Conservation (phyloP, 208 protist genomes). For the Naegleria lovaniensis region DNA sequence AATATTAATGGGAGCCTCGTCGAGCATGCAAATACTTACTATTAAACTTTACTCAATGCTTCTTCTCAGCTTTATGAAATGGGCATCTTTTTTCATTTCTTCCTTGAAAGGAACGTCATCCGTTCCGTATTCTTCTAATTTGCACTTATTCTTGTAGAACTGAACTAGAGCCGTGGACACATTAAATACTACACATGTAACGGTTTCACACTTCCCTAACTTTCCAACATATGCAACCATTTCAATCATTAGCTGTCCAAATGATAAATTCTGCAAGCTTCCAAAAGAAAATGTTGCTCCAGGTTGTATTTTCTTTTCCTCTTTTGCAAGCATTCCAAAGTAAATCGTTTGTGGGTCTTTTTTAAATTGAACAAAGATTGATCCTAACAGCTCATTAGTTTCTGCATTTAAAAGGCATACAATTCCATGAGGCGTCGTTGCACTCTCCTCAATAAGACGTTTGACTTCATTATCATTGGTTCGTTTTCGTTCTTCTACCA, state of each 20-base stretch:
- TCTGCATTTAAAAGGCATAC: neutral
- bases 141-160: neutral
- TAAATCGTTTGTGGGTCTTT: neutral
- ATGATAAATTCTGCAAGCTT: neutral
- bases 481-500: neutral
- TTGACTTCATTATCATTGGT: neutral
- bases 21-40: too few species aligned
- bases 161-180: neutral
- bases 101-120: neutral
- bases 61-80: neutral
- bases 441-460: neutral
- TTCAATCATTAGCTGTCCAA: neutral
- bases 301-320: neutral
- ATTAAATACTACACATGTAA: neutral
- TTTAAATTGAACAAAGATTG: neutral
- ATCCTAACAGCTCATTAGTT: neutral
- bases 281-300: neutral
- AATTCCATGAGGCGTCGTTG: neutral
- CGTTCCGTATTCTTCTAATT: neutral
- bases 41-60: too few species aligned
- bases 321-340: neutral
- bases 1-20: too few species aligned
- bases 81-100: neutral
- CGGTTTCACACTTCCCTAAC: neutral
- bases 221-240: neutral